Base-by-base conservation (phyloP, 2,329 filamentous ascomycete species). In the Botrytis elliptica region DNA sequence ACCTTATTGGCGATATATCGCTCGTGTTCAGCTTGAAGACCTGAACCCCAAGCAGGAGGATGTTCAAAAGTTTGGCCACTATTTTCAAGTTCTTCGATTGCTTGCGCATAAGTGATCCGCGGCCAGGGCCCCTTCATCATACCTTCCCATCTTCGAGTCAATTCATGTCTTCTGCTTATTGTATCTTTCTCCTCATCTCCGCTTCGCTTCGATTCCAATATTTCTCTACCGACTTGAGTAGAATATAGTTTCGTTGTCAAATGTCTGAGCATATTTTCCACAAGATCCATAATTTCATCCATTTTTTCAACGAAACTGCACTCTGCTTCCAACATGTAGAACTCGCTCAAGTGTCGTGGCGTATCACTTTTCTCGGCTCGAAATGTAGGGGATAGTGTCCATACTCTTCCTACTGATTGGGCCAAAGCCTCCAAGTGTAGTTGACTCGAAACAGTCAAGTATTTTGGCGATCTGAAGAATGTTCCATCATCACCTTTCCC, bases 291-390 rank as follows among this genome's bases (percentile, higher is more conserved):
- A 78, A 99, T 86, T 40, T 88, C 85, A 44, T 87, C 84, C 77
- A 97, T 85, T 76, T 90, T 85, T 65, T 92, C 86, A 60, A 91
- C 88, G 81, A 97, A 97, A 79, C 90, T 91, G 81, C 95, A 85
- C 82, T 99, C 96, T 25, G 91, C 95, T 83, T 99, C 96, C 3
- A 99, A 88, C 96, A 99, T 98, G 84, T 98, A 98, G 80, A 99
- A 98, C 81, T 99, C 96, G 84, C 94, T 97, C 75, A 99, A 86
- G 83, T 99, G 96, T 42, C 96, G 90, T 9, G 94, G 91, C 0
- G 96, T 98, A 80, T 98, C 95, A 83, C 94, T 98, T 81, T 91
- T 91, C 82, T 98, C 96, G 6, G 96, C 96, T 55, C 96, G 90
- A 81, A 99, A 99, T 0, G 94, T 97, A 4, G 96, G 96, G 7